Percentiles rank a stretch among this genome's conserved stretches.
Evolutionary conservation across 208 protist genomes (phyloP).

Genomic region (Crithidia sp.): DNA sequence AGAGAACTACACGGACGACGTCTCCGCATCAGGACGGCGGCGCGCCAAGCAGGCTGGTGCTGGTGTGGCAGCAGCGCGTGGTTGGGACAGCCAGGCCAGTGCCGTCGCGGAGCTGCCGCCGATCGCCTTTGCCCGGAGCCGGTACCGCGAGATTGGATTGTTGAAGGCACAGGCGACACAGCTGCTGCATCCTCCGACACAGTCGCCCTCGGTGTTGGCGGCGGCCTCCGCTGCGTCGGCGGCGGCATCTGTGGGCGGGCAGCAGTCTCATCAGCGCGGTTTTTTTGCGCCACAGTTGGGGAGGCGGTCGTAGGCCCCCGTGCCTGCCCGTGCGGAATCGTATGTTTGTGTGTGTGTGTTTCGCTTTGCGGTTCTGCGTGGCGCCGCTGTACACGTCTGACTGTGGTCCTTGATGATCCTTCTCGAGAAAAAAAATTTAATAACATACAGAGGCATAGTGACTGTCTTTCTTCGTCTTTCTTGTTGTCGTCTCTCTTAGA

Average conservation of each 20-base stretch:
- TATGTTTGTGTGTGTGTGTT: no score
- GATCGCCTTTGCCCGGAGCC: constrained; percentile 26
- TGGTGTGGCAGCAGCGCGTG: neutral
- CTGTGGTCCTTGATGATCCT: no score
- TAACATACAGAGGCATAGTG: neutral
- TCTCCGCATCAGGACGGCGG: neutral
- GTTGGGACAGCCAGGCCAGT: neutral
- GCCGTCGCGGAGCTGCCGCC: constrained; percentile 12
- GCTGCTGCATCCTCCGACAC: constrained; percentile 15
- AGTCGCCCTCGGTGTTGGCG: constrained; percentile 2
- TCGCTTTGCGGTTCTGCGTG: no score
- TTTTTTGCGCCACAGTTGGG: neutral
- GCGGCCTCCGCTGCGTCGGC: neutral
- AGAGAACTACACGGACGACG: constrained; percentile 9
- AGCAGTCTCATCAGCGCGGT: neutral
- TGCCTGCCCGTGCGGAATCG: no score
- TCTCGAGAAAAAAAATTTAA: no score
- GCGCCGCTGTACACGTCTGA: no score
- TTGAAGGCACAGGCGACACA: constrained; percentile 28
- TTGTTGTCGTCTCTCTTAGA: neutral
- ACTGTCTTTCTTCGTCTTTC: neutral
- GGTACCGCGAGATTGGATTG: constrained; percentile 14
- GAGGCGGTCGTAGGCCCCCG: no score
- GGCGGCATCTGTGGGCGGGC: neutral
- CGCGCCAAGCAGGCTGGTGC: neutral